Conservation (phyloP, 768 basidiomycete species). For the Neoboletus subvelutipes region DNA sequence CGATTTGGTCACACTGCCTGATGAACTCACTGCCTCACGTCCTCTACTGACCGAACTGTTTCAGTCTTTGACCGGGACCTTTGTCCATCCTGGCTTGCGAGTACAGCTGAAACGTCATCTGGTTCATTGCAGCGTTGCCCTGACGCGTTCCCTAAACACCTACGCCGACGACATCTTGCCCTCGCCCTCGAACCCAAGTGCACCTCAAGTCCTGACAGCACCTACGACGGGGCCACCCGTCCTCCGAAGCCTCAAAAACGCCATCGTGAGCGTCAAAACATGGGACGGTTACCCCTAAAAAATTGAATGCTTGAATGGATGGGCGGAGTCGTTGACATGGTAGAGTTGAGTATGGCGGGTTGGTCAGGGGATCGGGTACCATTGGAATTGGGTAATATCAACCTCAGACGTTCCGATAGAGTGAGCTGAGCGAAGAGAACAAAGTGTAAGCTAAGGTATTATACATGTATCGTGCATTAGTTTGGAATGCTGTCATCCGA, state of each 20-base stretch:
- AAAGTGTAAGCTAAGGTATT: background rate
- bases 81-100: background rate
- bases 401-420: background rate
- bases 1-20: constrained; percentile 37
- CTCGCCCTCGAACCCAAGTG: background rate
- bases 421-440: background rate
- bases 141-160: background rate
- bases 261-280: constrained; percentile 61
- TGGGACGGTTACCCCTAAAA: constrained; percentile 35
- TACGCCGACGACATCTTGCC: background rate
- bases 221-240: constrained; percentile 36
- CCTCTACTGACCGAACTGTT: constrained; percentile 47
- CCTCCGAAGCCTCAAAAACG: constrained; percentile 62
- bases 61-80: constrained; percentile 31
- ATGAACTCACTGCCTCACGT: constrained; percentile 26
- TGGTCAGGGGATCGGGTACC: no score
- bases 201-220: constrained; percentile 58
- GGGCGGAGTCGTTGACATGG: no score
- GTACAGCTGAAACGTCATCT: constrained; percentile 51
- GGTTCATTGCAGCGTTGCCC: constrained; percentile 19
- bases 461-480: background rate
- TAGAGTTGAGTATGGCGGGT: no score
- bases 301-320: background rate
- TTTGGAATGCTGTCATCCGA: background rate
- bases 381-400: background rate